phyloP scores from a whole-genome alignment of 2,329 filamentous ascomycete genomes.

The Monosporascus sp. region DNA sequence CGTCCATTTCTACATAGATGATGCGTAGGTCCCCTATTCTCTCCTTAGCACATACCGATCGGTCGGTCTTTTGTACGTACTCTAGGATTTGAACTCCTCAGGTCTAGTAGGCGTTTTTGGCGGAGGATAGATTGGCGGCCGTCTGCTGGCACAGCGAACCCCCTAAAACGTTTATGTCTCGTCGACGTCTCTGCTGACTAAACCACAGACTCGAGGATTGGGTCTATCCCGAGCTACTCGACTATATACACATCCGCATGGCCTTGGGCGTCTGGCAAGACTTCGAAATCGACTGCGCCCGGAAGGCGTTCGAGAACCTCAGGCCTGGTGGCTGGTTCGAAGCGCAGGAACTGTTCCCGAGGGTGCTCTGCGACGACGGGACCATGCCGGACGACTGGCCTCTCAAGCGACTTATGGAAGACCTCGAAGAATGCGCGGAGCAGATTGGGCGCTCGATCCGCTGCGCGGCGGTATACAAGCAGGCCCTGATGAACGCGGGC shows the following conservation, averaged over 20 bases:
- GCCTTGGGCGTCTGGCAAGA: conserved; percentile 45
- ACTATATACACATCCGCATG: conserved; percentile 49
- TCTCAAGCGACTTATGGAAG: conserved; percentile 34
- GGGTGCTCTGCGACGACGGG: conserved; percentile 38
- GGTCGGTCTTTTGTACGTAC: no score
- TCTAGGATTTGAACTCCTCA: no score
- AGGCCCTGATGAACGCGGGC: conserved; percentile 41
- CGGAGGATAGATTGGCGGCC: no score
- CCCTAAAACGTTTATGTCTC: no score
- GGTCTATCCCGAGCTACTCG: conserved; percentile 49
- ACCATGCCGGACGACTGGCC: conserved; percentile 34
- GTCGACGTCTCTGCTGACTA: not conserved
- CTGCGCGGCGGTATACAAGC: conserved; percentile 28
- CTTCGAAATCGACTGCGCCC: conserved; percentile 45
- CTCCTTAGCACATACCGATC: conserved; percentile 11
- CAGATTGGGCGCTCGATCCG: conserved; percentile 32
- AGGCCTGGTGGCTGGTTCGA: conserved; percentile 51
- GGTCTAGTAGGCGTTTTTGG: no score
- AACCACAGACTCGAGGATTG: conserved; percentile 39
- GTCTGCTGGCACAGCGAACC: no score
- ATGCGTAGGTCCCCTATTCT: conserved; percentile 39
- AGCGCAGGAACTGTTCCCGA: conserved; percentile 42
- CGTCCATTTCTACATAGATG: conserved; percentile 69
- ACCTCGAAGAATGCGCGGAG: conserved; percentile 34
- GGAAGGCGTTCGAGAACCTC: conserved; percentile 44